Percentiles rank a stretch among this genome's conserved stretches.
These are phyloP conservation scores for Irpex sp. DNA, from an alignment of 1,284 basidiomycete species.

Conservation along the genomic window DNA sequence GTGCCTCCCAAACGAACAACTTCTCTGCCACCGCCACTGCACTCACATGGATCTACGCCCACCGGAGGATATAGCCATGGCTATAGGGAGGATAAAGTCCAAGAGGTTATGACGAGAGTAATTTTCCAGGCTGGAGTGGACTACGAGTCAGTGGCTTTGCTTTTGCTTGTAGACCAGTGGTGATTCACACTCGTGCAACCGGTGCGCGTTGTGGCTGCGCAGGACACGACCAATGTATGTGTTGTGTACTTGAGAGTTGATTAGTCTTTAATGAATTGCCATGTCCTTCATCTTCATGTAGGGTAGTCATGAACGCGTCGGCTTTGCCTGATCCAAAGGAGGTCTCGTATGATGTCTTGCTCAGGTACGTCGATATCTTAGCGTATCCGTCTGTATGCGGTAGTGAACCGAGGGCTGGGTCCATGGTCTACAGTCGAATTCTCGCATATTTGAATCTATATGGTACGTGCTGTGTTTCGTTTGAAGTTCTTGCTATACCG, in stretches of 20 bases:
- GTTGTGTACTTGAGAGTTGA: constrained; percentile 3
- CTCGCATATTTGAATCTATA: constrained; percentile 76
- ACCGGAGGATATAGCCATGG: not conserved
- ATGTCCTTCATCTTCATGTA: constrained; percentile 24
- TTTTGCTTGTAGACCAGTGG: not conserved
- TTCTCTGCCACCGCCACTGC: not conserved
- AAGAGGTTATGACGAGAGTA: constrained; percentile 65
- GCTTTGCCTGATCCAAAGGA: constrained; percentile 75
- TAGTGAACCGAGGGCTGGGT: too few relatives aligned
- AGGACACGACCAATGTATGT: constrained; percentile 84
- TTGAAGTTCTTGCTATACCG: constrained; percentile 4
- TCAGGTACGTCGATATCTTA: constrained; percentile 36
- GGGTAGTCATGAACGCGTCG: constrained; percentile 80
- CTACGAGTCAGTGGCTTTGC: constrained; percentile 59
- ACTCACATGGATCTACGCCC: not conserved
- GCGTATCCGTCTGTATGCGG: not conserved
- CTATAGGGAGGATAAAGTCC: constrained; percentile 42
- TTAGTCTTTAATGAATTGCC: not conserved
- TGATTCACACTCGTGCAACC: not conserved
- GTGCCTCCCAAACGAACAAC: not conserved
- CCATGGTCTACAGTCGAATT: constrained; percentile 48
- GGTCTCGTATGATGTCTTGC: constrained; percentile 74
- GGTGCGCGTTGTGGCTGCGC: not conserved
- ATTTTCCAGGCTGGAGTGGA: constrained; percentile 88
- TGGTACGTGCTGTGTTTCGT: constrained; percentile 42